A percentile compares a stretch with the other conserved stretches of the same genome.
Evolutionary conservation across 352 stramenopile genomes (phyloP).

Genomic region (Phytophthora syringae): DNA sequence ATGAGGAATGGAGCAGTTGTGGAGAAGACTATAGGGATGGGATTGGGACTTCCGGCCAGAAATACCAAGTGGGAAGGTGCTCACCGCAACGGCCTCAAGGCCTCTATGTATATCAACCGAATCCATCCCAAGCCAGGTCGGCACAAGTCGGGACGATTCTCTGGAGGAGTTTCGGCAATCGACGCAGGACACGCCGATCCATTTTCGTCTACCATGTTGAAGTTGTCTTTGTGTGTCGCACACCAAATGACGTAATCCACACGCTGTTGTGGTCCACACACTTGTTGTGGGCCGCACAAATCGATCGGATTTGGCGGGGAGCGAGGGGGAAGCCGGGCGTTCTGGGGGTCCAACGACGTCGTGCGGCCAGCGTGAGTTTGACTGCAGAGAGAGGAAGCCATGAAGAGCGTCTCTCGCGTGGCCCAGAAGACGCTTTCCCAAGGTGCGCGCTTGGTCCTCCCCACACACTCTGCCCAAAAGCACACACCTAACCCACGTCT

Average conservation of each 20-base stretch:
- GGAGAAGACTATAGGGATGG: not conserved
- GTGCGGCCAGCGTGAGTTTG: slow-evolving; percentile 34
- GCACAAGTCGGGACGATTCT: not conserved
- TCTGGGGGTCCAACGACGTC: slow-evolving; percentile 34
- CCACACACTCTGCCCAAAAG: not conserved
- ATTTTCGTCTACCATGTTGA: slow-evolving; percentile 13
- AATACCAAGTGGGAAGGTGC: slow-evolving; percentile 29
- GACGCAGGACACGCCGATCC: not conserved
- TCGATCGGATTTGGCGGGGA: slow-evolving; percentile 25
- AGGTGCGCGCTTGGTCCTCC: slow-evolving; percentile 9
- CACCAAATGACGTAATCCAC: slow-evolving; percentile 1
- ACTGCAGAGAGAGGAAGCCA: slow-evolving; percentile 18
- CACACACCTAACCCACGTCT: not conserved
- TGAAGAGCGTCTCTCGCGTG: slow-evolving; percentile 48
- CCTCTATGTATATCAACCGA: slow-evolving; percentile 12
- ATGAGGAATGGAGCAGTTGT: slow-evolving; percentile 29
- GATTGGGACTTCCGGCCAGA: not conserved
- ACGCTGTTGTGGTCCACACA: slow-evolving; percentile 9
- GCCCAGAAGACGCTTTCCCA: slow-evolving; percentile 40
- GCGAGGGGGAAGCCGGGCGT: slow-evolving; percentile 2
- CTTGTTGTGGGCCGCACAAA: slow-evolving; percentile 15
- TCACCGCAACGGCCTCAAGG: slow-evolving; percentile 20
- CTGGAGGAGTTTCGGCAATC: slow-evolving; percentile 10
- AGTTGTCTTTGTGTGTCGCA: slow-evolving; percentile 26
- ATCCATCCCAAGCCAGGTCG: no score